Percentiles rank a stretch among this genome's conserved stretches.
Conservation (phyloP, 2,329 filamentous ascomycete genomes). For the Alternaria gansuensis region DNA sequence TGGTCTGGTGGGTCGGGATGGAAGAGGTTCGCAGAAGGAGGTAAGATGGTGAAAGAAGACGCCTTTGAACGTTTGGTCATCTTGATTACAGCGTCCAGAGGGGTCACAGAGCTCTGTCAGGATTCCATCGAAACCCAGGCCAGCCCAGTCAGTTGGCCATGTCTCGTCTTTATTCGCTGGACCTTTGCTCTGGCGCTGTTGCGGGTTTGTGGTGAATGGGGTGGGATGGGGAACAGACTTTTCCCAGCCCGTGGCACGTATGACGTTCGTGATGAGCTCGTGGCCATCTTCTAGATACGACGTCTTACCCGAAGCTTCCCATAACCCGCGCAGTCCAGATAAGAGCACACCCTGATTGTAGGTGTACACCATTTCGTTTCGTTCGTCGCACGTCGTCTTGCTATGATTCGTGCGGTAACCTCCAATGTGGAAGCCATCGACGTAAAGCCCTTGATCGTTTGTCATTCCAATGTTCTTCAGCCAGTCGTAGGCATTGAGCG, state of each 20-base stretch:
- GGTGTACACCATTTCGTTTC: slow-evolving; percentile 90
- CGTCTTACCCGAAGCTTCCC: slow-evolving; percentile 76
- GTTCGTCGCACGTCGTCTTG: slow-evolving; percentile 77
- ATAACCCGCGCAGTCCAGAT: slow-evolving; percentile 81
- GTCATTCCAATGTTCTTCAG: slow-evolving; percentile 82
- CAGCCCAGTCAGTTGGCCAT: slow-evolving; percentile 65
- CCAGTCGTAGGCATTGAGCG: slow-evolving; percentile 82
- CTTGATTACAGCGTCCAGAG: slow-evolving; percentile 76
- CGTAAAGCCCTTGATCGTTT: slow-evolving; percentile 76
- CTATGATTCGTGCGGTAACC: slow-evolving; percentile 65
- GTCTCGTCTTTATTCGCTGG: background rate
- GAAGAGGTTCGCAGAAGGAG: slow-evolving; percentile 76
- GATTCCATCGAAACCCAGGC: slow-evolving; percentile 80
- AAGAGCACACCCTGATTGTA: slow-evolving; percentile 95
- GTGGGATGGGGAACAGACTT: slow-evolving; percentile 11
- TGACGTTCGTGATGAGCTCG: slow-evolving; percentile 74
- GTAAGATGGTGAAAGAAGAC: slow-evolving; percentile 92
- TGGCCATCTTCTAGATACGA: slow-evolving; percentile 82
- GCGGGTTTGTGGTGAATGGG: slow-evolving; percentile 6
- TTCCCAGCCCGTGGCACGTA: slow-evolving; percentile 80
- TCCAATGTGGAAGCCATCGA: slow-evolving; percentile 87
- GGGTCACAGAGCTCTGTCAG: slow-evolving; percentile 87
- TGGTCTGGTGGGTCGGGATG: slow-evolving; percentile 54
- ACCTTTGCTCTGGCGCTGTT: background rate
- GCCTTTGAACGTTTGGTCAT: slow-evolving; percentile 90